Evolutionary conservation across 2,329 filamentous ascomycete genomes (phyloP), one percentile per base, ranked within the genome.

Genomic region (Diaporthe capsici): DNA sequence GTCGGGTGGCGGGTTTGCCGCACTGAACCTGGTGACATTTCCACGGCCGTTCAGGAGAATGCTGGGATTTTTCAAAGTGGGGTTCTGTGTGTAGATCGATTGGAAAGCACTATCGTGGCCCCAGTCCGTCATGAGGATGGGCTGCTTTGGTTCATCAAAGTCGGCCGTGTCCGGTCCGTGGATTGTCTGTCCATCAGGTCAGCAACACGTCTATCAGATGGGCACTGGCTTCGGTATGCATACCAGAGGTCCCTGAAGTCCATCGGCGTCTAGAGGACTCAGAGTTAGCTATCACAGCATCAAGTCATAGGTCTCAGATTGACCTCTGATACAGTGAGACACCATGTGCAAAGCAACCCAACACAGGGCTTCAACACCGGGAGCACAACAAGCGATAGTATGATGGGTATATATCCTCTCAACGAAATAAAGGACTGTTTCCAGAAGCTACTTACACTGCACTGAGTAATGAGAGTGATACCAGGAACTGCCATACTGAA

Each of bases 231-330:
- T 49, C 2, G 47, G 5, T 8, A 12, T 44, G n/a, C 63, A n/a
- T 42, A 93, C 85, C 49, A 93, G 82, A 1, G 92, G 88, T 3
- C 90, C 90, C n/a, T 90, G 90, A 28, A 92, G 85, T 7, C 92
- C 92, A 80, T 94, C 92, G 0, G 90, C 88, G 71, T 92, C 65
- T 70, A 53, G n/a, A 55, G 6, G 3, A n/a, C n/a, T 28, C 20
- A 39, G 7, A 22, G 49, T 70, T 22, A 70, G 65, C n/a, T 5
- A 22, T 20, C 28, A 51, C 44, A 8, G 44, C 4, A 34, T 5
- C 17, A 8, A 39, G 2, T n/a, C 39, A 20, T 8, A 17, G 5
- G 20, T 25, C 13, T 39, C 44, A 68, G 22, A 8, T 13, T 15
- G 17, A 20, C 10, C 8, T 6, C n/a, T 47, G 22, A 15, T 25